Conservation (phyloP, 352 stramenopile genomes). For the Pythium monospermum region DNA sequence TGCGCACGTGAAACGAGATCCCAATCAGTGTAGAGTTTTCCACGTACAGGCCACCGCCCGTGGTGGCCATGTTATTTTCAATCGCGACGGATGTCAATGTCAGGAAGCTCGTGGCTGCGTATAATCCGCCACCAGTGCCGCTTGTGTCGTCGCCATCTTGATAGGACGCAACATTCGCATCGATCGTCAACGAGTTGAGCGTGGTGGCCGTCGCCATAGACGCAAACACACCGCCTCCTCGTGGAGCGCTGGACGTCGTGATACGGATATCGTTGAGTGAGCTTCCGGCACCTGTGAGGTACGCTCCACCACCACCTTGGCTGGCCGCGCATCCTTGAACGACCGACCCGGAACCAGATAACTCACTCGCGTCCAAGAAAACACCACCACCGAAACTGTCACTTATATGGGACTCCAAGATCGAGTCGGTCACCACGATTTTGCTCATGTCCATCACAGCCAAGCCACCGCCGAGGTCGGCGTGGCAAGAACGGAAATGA, state of each 20-base stretch:
- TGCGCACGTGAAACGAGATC: not conserved
- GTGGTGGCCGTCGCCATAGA: not conserved
- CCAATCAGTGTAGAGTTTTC: not conserved
- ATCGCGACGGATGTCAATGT: not conserved
- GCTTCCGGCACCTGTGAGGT: conserved; percentile 11
- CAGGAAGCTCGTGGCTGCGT: conserved; percentile 1
- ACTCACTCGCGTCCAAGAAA: conserved; percentile 13
- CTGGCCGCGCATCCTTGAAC: not conserved
- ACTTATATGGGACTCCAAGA: not conserved
- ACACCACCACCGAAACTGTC: conserved; percentile 8
- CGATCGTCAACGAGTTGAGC: not conserved
- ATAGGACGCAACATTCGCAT: not conserved
- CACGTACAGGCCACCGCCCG: conserved; percentile 11
- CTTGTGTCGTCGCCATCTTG: not conserved
- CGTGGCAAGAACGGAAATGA: not conserved
- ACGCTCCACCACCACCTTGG: conserved; percentile 7
- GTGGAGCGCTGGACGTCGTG: not conserved
- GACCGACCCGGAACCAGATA: not conserved
- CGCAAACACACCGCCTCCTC: conserved; percentile 8
- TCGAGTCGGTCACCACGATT: conserved; percentile 2
- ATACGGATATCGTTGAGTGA: not conserved
- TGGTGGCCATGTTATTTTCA: conserved; percentile 4
- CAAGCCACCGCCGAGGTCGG: conserved; percentile 7
- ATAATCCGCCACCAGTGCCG: conserved; percentile 6
- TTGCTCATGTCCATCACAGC: conserved; percentile 8